Base-by-base conservation (phyloP, 768 basidiomycete species). In the Leccinum olivaceopallidum region DNA sequence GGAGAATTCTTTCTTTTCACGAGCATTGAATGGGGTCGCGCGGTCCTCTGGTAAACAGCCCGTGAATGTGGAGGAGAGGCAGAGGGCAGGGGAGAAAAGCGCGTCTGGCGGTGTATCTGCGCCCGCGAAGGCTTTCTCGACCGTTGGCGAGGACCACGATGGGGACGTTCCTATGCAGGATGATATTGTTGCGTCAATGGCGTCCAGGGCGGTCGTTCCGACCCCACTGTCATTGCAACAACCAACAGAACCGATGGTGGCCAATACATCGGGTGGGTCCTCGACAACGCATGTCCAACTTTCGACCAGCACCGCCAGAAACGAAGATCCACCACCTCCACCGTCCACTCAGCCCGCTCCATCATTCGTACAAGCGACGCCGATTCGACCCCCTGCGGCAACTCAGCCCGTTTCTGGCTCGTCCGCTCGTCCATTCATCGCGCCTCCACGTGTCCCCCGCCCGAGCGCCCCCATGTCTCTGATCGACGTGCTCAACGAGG, bases 1-100 rank as follows among this genome's bases (percentile, higher is more conserved):
- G 6, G 65, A 65, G 13, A 67, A 65, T 14, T 5, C 67, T 4
- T 73, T 71, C 59, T 71, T 71, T 49, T 71, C 71, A 24, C 62
- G 71, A 24, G 71, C 59, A 7, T 39, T 72, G 60, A 50, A 5
- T 22, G 42, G 64, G 10, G 30, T 13, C 6, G 6, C 16, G 3
- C 56, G 55, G 7, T 18, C 12, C 44, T 47, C 60, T 49, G 26
- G 9, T 14, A 65, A 61, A 1, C 55, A 28, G 5, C 32, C 36
- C 3, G 36, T 12, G 20, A 58, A 22, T 7, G 18, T 14, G 4
- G 65, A 6, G 20, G 50, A 59, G 18, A 44, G 42, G 44, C 50
- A 26, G 28, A 20, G 5, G 53, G 52, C 26, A 26, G 5, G 32
- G 24, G 48, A 24, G 44, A 57, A 4, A 12, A 54, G 47, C 26